A percentile compares a stretch with the other conserved stretches of the same genome.
Conservation (phyloP, 306 rosid species). For the Fragaria vesca region DNA sequence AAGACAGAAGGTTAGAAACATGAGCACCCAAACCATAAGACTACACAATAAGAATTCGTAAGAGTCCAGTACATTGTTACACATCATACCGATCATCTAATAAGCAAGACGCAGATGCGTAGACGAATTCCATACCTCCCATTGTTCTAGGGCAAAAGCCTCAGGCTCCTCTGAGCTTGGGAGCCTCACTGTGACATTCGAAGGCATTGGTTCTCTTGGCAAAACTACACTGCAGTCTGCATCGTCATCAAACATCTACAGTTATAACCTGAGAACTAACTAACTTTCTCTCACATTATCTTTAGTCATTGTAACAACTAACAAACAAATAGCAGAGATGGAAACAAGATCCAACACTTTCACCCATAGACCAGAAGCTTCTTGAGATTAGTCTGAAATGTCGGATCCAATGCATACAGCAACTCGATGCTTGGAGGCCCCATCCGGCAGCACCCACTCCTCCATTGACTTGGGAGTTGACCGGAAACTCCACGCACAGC, state of each 20-base stretch:
- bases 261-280: constrained; percentile 21
- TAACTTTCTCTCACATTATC: not conserved
- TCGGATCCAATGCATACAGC: constrained; percentile 67
- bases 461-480: constrained; percentile 66
- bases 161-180: constrained; percentile 81
- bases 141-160: constrained; percentile 71
- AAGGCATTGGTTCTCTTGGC: constrained; percentile 93
- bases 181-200: constrained; percentile 77
- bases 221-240: constrained; percentile 68
- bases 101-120: constrained; percentile 15
- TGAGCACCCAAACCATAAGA: constrained; percentile 33
- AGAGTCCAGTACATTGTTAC: constrained; percentile 13
- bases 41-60: constrained; percentile 18
- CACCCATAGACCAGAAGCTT: constrained; percentile 78
- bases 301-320: not conserved
- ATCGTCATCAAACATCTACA: constrained; percentile 33
- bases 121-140: constrained; percentile 69
- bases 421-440: constrained; percentile 76
- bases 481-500: constrained; percentile 59
- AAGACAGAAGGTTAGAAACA: constrained; percentile 41
- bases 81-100: constrained; percentile 11
- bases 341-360: constrained; percentile 1
- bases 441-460: constrained; percentile 95
- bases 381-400: constrained; percentile 80
- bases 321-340: no score